Evolutionary conservation across 2,329 filamentous ascomycete genomes (phyloP).

Genomic region (Paecilomyces variotii): DNA sequence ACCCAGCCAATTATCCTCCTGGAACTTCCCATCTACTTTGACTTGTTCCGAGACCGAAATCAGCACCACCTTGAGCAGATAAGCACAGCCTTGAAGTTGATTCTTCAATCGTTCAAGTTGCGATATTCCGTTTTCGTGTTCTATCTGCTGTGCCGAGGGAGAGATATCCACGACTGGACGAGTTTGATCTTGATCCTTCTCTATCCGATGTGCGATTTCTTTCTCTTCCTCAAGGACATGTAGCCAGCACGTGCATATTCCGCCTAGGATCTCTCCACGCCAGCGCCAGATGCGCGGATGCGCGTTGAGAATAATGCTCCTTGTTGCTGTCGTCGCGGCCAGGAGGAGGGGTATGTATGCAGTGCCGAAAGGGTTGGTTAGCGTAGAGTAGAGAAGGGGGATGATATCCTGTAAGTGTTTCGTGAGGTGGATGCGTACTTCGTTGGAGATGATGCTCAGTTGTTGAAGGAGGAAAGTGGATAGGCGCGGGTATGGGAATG

Average conservation of each 20-base stretch:
- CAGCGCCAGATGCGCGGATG: constrained; percentile 63
- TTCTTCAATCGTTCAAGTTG: constrained; percentile 16
- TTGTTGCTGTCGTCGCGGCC: constrained; percentile 47
- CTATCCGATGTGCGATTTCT: constrained; percentile 5
- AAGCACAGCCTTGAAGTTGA: constrained; percentile 19
- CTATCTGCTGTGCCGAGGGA: not conserved
- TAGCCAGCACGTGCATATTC: constrained; percentile 56
- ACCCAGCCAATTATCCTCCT: constrained; percentile 15
- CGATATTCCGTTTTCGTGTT: not conserved
- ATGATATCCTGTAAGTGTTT: constrained; percentile 53
- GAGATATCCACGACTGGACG: not conserved
- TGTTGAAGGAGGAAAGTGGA: constrained; percentile 40
- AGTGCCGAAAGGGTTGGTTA: constrained; percentile 61
- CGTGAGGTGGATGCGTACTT: constrained; percentile 29
- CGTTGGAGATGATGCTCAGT: constrained; percentile 17
- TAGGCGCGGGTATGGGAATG: constrained; percentile 35
- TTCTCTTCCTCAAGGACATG: constrained; percentile 38
- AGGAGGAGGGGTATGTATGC: constrained; percentile 47
- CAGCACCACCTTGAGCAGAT: constrained; percentile 22
- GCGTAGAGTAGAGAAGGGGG: constrained; percentile 55
- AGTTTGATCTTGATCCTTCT: not conserved
- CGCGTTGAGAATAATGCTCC: constrained; percentile 52
- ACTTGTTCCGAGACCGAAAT: not conserved
- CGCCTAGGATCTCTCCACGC: constrained; percentile 56
- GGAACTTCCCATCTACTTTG: not conserved